Evolutionary conservation across 768 basidiomycete genomes (phyloP).

Genomic region (Harrya chromipes): DNA sequence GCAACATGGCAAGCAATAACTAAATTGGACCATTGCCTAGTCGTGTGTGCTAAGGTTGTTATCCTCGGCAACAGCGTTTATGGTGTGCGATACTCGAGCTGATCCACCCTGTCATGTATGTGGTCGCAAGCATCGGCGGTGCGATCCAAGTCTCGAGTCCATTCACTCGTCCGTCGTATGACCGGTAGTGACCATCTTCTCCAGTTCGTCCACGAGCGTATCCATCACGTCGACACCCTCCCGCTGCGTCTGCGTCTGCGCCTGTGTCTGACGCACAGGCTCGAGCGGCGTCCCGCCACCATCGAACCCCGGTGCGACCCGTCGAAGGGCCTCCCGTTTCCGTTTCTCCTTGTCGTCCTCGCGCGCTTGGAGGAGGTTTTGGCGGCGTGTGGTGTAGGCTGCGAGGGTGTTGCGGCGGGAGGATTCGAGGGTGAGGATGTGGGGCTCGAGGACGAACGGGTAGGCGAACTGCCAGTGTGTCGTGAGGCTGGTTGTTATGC

Average conservation of each 20-base stretch:
- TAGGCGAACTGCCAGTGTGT: slow-evolving; percentile 75
- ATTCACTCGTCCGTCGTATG: background rate
- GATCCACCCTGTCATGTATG: no score
- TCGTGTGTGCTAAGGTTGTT: no score
- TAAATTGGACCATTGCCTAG: no score
- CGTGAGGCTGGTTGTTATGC: slow-evolving; percentile 2
- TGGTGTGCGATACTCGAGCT: no score
- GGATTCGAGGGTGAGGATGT: slow-evolving; percentile 73
- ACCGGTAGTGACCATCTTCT: slow-evolving; percentile 60
- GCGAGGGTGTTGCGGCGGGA: slow-evolving; percentile 66
- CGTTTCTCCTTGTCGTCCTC: slow-evolving; percentile 74
- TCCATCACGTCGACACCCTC: slow-evolving; percentile 64
- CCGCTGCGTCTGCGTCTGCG: no score
- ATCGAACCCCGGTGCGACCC: slow-evolving; percentile 84
- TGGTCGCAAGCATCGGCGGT: no score
- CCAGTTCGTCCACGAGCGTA: slow-evolving; percentile 77
- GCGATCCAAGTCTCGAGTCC: no score
- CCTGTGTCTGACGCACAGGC: slow-evolving; percentile 9
- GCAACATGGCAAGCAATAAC: no score
- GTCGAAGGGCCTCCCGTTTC: slow-evolving; percentile 60
- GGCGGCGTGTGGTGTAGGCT: slow-evolving; percentile 61
- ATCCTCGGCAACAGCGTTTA: no score
- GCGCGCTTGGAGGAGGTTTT: slow-evolving; percentile 65
- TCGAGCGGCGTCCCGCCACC: slow-evolving; percentile 54
- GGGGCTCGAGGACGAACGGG: slow-evolving; percentile 90